These are phyloP conservation scores for sorghum (Sorghum bicolor) DNA, from an alignment of 176 grass and related monocot species.

Conservation along the genomic window DNA sequence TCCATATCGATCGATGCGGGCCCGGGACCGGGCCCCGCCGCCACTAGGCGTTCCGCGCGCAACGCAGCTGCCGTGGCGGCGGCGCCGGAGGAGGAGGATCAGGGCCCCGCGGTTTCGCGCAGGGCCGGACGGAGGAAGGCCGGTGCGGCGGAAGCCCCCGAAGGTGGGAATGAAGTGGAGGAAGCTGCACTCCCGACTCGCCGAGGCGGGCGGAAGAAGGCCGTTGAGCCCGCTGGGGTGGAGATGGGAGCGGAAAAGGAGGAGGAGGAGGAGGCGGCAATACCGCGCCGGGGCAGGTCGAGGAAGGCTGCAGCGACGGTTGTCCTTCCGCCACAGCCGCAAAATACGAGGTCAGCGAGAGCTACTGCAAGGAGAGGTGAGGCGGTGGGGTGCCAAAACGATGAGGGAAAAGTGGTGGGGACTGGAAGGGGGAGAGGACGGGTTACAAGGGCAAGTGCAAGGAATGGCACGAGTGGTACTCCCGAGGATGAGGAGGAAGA, in stretches of 20 bases:
- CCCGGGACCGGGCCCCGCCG: neutral
- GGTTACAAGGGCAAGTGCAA: conserved; percentile 1
- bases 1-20: conserved; percentile 33
- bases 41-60: conserved; percentile 31
- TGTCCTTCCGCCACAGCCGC: neutral
- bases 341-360: conserved; percentile 18
- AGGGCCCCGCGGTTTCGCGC: neutral
- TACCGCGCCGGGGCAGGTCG: conserved; percentile 1
- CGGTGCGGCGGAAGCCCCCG: neutral
- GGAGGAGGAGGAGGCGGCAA: neutral
- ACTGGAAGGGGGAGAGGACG: neutral
- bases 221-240: neutral
- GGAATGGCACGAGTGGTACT: neutral
- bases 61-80: neutral
- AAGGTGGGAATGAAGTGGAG: conserved; percentile 11
- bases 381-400: neutral
- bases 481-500: neutral
- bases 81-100: neutral
- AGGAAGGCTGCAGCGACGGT: conserved; percentile 1
- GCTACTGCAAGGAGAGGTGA: conserved; percentile 12
- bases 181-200: neutral
- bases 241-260: conserved; percentile 2
- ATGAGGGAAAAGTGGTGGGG: neutral
- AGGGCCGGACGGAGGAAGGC: conserved; percentile 30
- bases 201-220: conserved; percentile 19